These are phyloP conservation scores for Trametes hirsuta DNA, from an alignment of 1,284 basidiomycete genomes.

Conservation along the genomic window DNA sequence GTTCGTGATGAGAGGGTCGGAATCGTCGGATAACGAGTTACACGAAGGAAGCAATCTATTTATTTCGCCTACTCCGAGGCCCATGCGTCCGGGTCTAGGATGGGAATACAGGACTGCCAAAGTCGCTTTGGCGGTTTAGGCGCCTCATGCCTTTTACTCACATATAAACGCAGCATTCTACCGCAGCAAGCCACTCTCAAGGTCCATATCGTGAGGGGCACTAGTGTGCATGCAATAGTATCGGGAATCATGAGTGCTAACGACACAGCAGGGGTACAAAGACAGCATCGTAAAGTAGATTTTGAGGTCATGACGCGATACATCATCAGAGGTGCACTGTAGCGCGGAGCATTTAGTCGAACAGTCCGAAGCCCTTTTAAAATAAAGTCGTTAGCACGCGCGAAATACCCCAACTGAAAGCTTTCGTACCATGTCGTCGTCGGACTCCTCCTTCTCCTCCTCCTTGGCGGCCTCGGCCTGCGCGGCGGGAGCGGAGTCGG, in stretches of 20 bases:
- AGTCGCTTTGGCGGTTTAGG: not conserved
- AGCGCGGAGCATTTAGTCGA: constrained; percentile 63
- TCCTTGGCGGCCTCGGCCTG: constrained; percentile 56
- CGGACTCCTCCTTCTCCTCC: constrained; percentile 81
- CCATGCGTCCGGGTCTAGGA: too few relatives aligned
- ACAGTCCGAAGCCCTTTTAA: constrained; percentile 79
- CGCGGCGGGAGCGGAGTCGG: constrained; percentile 53
- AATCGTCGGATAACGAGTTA: not conserved
- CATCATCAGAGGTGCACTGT: constrained; percentile 23
- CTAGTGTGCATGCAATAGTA: constrained; percentile 10
- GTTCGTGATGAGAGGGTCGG: not conserved
- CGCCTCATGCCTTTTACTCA: not conserved
- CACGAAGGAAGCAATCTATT: too few relatives aligned
- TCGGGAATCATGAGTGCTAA: constrained; percentile 22
- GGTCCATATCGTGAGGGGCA: not conserved
- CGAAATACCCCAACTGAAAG: too few relatives aligned
- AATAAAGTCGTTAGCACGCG: not conserved
- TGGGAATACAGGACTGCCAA: not conserved
- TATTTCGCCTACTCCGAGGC: too few relatives aligned
- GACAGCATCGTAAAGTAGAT: constrained; percentile 25
- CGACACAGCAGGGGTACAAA: constrained; percentile 25
- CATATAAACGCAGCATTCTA: not conserved
- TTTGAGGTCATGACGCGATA: constrained; percentile 27
- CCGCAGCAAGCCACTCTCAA: constrained; percentile 1
- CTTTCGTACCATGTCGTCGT: constrained; percentile 73